Base-by-base conservation (phyloP, 306 rosid species). In the Arachis stenosperma region DNA sequence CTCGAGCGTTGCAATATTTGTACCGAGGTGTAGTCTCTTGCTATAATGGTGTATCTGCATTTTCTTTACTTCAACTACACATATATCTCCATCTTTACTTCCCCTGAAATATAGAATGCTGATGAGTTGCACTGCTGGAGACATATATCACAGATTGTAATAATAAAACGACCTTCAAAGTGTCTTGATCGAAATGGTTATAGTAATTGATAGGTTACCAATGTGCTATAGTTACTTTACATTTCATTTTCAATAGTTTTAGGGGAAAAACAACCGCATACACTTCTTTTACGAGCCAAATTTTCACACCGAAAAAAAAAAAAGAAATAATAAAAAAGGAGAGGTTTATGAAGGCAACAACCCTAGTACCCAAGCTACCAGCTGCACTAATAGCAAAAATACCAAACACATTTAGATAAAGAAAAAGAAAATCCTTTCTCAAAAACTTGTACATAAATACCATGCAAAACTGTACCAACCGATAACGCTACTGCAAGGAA, bases 51-150 rank as follows among this genome's bases (percentile, higher is more conserved):
- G 67, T 68, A 94, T 81, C 85, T 84, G 95, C 98, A 94, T 94
- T 81, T 91, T 91, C 85, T 88, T 90, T 74, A 94, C 90, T 75
- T 89, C 95, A 59, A 85, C 96, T 37, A 88, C 95, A 48, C 94
- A 88, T 50, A 94, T 33, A 73, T 94, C 98, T 76, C 98, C 98
- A 67, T 94, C 98, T 81, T 89, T 91, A 87, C 97, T 91, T 40
- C 88, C 98, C 78, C 98, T 94, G 22, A 5, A 74, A 72, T 69
- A 67, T 14, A 53, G n/a, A 57, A 75, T 40, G 53, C 13, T 9
- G 15, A 56, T 66, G 61, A 73, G 82, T 6, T 62, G 64, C 46
- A 51, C 65, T 56, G 17, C 27, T 8, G 15, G n/a, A 40, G 41
- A 60, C 36, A 43, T 33, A 57, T 7, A 53, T n/a, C 60, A 51